Evolutionary conservation across 257 asterid genomes (phyloP), one percentile per base, ranked within the genome.

Genomic region (Plantago major): DNA sequence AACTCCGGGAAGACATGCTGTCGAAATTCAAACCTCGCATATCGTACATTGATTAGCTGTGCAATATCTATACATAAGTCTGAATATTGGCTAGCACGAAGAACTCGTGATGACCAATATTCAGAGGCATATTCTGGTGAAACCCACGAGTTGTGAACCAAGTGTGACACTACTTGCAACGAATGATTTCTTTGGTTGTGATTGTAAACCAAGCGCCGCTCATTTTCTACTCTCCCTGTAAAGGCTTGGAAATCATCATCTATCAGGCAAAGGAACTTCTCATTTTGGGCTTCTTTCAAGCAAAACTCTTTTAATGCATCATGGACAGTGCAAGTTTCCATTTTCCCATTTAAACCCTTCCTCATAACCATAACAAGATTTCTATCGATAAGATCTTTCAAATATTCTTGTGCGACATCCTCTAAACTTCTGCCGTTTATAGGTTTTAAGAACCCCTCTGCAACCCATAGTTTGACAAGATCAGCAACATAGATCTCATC

Each of bases 381-480:
- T 46, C 51, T 46, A 16, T 46, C 51, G n/a, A 46, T 13, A 46
- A 68, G 67, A 3, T 60, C 57, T 5, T 2, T 16, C 12, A 68
- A 28, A 17, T 60, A 51, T 8, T 60, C 15, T 9, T 28, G 7
- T 15, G 30, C 67, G 16, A 52, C 46, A 11, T 51, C 67, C 60
- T 67, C 66, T 38, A 67, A 67, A 13, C 28, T 50, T 43, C 43
- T 42, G 0, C 47, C 46, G 10, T 8, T 10, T 4, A 15, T 26
- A 42, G 62, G 67, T 13, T 42, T 50, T 7, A 67, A 0, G 12
- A 67, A 59, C 12, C 63, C 68, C 57, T 62, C 73, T 0, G 58
- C 73, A 3, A 68, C 46, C 73, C 67, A 68, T 44, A 45, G 16
- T 5, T 18, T 46, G 16, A 54, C 54, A 10, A 68, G 63, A 0